Percentiles rank a stretch among this genome's conserved stretches.
Conservation (phyloP, 2,329 filamentous ascomycete species). For the Corniculantispora saksenae region DNA sequence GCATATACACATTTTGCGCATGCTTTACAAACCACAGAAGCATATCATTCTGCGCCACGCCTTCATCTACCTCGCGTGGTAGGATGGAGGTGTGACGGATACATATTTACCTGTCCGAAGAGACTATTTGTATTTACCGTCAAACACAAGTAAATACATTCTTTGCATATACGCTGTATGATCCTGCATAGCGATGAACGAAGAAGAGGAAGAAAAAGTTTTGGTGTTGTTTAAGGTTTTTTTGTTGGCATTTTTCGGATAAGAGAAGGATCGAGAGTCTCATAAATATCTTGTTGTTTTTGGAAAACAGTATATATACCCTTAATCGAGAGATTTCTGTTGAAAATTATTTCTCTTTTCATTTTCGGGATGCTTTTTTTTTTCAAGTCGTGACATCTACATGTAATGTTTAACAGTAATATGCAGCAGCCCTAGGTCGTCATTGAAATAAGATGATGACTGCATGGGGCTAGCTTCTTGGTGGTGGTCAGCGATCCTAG, state of each 20-base stretch:
- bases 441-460: neutral
- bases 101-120: too few relatives aligned
- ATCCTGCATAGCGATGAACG: neutral
- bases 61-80: too few relatives aligned
- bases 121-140: neutral
- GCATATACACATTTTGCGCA: neutral
- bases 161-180: neutral
- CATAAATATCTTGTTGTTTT: neutral
- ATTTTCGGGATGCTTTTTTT: too few relatives aligned
- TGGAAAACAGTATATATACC: neutral
- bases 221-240: too few relatives aligned
- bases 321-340: neutral
- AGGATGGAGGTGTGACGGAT: too few relatives aligned
- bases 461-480: neutral
- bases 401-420: too few relatives aligned
- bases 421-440: neutral
- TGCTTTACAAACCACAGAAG: neutral
- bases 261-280: too few relatives aligned
- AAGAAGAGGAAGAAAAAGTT: too few relatives aligned
- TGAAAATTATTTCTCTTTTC: neutral
- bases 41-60: too few relatives aligned
- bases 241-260: too few relatives aligned
- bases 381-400: too few relatives aligned
- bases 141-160: neutral
- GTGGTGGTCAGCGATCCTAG: neutral